Evolutionary conservation across 768 basidiomycete genomes (phyloP).

Genomic region (Floccularia luteovirens): DNA sequence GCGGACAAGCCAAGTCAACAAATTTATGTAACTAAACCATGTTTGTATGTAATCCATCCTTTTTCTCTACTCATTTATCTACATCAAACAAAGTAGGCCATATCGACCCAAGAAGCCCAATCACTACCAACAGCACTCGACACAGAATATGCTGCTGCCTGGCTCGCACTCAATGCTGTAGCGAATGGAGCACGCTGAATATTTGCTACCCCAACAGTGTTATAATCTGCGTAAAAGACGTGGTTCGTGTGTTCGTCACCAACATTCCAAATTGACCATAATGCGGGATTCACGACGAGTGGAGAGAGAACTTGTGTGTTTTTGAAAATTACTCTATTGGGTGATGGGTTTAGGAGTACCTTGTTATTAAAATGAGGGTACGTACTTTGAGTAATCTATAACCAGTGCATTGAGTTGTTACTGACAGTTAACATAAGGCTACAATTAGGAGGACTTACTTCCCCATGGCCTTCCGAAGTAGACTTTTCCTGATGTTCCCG

Average conservation of each 20-base stretch:
- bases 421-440: conserved; percentile 1
- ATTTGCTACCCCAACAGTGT: conserved; percentile 29
- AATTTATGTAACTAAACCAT: too few species aligned
- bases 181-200: conserved; percentile 31
- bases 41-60: too few species aligned
- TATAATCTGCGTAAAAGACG: conserved; percentile 38
- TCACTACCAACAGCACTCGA: conserved; percentile 39
- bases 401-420: not conserved
- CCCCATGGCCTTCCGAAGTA: conserved; percentile 44
- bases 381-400: conserved; percentile 35
- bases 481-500: conserved; percentile 24
- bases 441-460: conserved; percentile 18
- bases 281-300: conserved; percentile 26
- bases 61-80: too few species aligned
- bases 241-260: conserved; percentile 29
- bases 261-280: conserved; percentile 41
- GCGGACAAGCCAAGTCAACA: too few species aligned
- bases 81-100: conserved; percentile 25
- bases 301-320: conserved; percentile 33
- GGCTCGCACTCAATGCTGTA: conserved; percentile 23
- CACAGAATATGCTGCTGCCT: conserved; percentile 30
- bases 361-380: not conserved
- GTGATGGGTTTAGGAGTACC: not conserved
- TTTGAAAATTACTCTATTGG: conserved; percentile 37
- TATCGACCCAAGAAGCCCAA: conserved; percentile 38